Evolutionary conservation across 2,329 filamentous ascomycete species (phyloP).

Genomic region (Plectosphaerella plurivora): DNA sequence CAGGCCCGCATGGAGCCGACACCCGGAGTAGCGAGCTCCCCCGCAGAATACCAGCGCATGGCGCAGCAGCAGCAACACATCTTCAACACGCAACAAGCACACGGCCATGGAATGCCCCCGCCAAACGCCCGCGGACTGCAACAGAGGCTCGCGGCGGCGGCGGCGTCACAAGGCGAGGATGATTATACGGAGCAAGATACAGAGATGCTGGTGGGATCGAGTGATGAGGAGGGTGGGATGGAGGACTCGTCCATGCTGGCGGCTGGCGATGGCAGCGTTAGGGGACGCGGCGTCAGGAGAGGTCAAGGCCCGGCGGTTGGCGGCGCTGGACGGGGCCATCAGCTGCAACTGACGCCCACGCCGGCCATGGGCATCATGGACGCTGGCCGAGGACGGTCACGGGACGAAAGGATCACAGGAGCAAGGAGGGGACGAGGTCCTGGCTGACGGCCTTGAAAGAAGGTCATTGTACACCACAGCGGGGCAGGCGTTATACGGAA

Average conservation of each 20-base stretch:
- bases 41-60: slow-evolving; percentile 2
- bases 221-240: slow-evolving; percentile 7
- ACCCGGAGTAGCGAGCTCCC: background rate
- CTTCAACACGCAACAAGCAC: background rate
- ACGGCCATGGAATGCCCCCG: slow-evolving; percentile 6
- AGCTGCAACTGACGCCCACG: slow-evolving; percentile 19
- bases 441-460: background rate
- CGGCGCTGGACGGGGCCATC: background rate
- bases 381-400: slow-evolving; percentile 15
- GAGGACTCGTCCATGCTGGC: slow-evolving; percentile 10
- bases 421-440: slow-evolving; percentile 15
- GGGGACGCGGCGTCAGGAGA: slow-evolving; percentile 14
- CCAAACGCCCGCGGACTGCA: background rate
- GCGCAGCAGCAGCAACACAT: slow-evolving; percentile 1
- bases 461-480: too few relatives aligned
- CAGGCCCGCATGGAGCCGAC: slow-evolving; percentile 19
- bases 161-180: slow-evolving; percentile 9
- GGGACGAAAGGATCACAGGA: slow-evolving; percentile 35
- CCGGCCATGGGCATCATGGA: slow-evolving; percentile 17
- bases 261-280: slow-evolving; percentile 1
- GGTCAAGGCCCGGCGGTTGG: slow-evolving; percentile 7
- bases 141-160: slow-evolving; percentile 11
- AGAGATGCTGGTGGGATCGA: slow-evolving; percentile 8
- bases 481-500: too few relatives aligned
- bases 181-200: slow-evolving; percentile 11